phyloP scores from a whole-genome alignment of 2,329 filamentous ascomycete genomes.

The Orbilia quercus region DNA sequence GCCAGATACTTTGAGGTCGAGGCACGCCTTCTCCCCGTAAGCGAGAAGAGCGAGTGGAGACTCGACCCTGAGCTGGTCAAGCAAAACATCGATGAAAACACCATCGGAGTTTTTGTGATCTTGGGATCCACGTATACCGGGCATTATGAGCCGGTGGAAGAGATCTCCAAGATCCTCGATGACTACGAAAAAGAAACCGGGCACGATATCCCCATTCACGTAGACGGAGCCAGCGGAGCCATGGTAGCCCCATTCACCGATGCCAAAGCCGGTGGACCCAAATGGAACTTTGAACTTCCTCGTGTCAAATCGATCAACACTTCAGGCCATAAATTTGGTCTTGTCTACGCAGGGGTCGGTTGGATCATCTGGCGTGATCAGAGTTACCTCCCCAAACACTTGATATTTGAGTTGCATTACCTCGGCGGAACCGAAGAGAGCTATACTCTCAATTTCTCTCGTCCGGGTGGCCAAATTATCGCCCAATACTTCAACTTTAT shows the following conservation, averaged over 20 bases:
- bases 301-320: slow-evolving; percentile 73
- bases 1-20: slow-evolving; percentile 80
- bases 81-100: slow-evolving; percentile 78
- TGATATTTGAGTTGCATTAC: slow-evolving; percentile 78
- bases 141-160: slow-evolving; percentile 76
- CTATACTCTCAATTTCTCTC: slow-evolving; percentile 78
- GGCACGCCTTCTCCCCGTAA: slow-evolving; percentile 73
- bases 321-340: slow-evolving; percentile 72
- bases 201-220: slow-evolving; percentile 75
- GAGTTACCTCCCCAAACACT: slow-evolving; percentile 72
- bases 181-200: slow-evolving; percentile 72
- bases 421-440: slow-evolving; percentile 77
- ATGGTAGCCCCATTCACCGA: slow-evolving; percentile 71
- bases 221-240: slow-evolving; percentile 72
- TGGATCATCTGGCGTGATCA: slow-evolving; percentile 78
- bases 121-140: slow-evolving; percentile 79
- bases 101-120: slow-evolving; percentile 80
- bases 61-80: slow-evolving; percentile 74
- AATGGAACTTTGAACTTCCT: slow-evolving; percentile 74
- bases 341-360: slow-evolving; percentile 75
- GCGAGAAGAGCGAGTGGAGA: slow-evolving; percentile 70
- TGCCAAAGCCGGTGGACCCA: slow-evolving; percentile 68
- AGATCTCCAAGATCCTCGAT: slow-evolving; percentile 74
- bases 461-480: slow-evolving; percentile 76
- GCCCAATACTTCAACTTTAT: slow-evolving; percentile 80